Conservation (phyloP, 163 green algal species). For the Trebouxia gelatinosa region DNA sequence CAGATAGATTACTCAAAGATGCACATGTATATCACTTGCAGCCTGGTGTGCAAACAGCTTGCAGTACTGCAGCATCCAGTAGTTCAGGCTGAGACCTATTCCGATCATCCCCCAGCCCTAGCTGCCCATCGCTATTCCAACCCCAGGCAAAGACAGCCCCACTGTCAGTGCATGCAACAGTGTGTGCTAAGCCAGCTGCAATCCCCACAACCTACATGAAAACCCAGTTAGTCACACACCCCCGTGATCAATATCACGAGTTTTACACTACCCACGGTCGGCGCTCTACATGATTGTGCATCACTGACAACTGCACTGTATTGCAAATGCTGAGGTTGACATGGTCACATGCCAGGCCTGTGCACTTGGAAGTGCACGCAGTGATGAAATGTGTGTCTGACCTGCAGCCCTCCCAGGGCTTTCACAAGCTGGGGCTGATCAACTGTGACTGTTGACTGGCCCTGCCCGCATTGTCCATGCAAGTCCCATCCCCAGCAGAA, state of each 20-base stretch:
- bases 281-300: background rate
- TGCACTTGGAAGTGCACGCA: background rate
- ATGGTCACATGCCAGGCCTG: background rate
- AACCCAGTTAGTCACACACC: background rate
- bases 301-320: background rate
- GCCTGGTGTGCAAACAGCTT: background rate
- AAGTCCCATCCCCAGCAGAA: slow-evolving; percentile 39
- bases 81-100: slow-evolving; percentile 1
- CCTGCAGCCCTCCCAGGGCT: background rate
- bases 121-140: slow-evolving; percentile 33
- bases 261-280: background rate
- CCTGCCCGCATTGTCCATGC: slow-evolving; percentile 37
- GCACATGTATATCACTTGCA: too few relatives aligned
- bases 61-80: background rate
- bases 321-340: background rate
- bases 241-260: background rate
- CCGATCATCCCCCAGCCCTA: slow-evolving; percentile 6
- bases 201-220: slow-evolving; percentile 4
- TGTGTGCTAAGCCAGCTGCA: slow-evolving; percentile 32
- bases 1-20: too few relatives aligned
- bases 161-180: slow-evolving; percentile 21
- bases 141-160: slow-evolving; percentile 34
- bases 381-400: background rate
- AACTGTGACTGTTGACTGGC: background rate
- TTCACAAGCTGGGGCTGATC: background rate